These are phyloP conservation scores for Ogataea methanolica DNA, from an alignment of 805 yeast genomes.

Conservation along the genomic window DNA sequence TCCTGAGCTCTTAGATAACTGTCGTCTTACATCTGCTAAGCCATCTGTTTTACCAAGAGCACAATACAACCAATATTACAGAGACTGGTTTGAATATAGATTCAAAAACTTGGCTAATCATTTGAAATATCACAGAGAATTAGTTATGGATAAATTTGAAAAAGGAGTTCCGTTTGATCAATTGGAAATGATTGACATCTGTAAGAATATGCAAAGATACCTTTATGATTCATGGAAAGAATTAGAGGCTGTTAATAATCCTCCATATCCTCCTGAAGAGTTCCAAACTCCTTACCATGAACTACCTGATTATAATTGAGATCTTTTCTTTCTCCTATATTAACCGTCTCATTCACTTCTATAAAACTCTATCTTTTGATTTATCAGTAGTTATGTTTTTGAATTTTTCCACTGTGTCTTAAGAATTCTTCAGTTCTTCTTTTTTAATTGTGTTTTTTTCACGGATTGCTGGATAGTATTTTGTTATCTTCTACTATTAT, in stretches of 20 bases:
- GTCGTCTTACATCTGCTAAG: slow-evolving; percentile 26
- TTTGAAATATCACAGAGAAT: slow-evolving; percentile 18
- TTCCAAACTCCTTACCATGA: slow-evolving; percentile 21
- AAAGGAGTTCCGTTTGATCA: slow-evolving; percentile 28
- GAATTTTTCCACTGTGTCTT: too few species aligned
- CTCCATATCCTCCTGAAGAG: slow-evolving; percentile 23
- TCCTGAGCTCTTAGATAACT: slow-evolving; percentile 26
- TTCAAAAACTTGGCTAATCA: slow-evolving; percentile 25
- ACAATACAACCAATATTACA: slow-evolving; percentile 28
- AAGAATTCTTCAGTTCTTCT: too few species aligned
- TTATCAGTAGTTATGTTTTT: too few species aligned
- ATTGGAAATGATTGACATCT: slow-evolving; percentile 20
- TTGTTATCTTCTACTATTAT: too few species aligned
- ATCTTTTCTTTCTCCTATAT: too few species aligned
- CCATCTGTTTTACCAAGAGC: slow-evolving; percentile 32
- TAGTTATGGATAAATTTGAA: slow-evolving; percentile 13
- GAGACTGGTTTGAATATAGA: slow-evolving; percentile 31
- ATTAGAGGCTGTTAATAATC: slow-evolving; percentile 27
- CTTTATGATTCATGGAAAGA: slow-evolving; percentile 28
- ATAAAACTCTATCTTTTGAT: too few species aligned
- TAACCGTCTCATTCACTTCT: too few species aligned
- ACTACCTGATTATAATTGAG: slow-evolving; percentile 11
- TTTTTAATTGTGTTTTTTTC: too few species aligned
- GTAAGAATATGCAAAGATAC: slow-evolving; percentile 26
- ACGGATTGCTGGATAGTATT: too few species aligned